A percentile compares a stretch with the other conserved stretches of the same genome.
phyloP scores from a whole-genome alignment of 306 rosid genomes.

The Cucurbita pepo region DNA sequence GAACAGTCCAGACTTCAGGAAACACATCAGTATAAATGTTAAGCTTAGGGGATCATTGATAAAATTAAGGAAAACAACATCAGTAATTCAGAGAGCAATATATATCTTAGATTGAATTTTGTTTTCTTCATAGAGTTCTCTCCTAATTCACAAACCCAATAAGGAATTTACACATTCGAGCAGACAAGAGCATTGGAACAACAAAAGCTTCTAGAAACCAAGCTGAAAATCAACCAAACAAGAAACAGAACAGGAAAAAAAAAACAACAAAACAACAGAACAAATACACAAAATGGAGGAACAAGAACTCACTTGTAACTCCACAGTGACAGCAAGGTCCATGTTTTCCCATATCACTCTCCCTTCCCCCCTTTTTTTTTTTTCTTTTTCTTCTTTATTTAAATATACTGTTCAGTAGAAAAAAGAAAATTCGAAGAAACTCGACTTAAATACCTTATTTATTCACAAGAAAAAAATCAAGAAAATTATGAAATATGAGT shows the following conservation, averaged over 20 bases:
- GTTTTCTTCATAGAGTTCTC: slow-evolving; percentile 4
- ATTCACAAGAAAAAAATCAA: slow-evolving; percentile 3
- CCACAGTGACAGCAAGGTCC: slow-evolving; percentile 99
- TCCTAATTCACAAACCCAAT: slow-evolving; percentile 5
- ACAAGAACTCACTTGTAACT: slow-evolving; percentile 99
- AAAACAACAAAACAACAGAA: neutral
- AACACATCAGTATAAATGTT: neutral
- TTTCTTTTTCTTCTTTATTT: neutral
- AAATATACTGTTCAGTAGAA: slow-evolving; percentile 23
- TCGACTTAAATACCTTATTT: slow-evolving; percentile 16
- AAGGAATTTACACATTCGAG: slow-evolving; percentile 15
- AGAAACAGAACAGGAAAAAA: neutral
- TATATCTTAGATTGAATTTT: slow-evolving; percentile 2
- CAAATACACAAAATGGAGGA: slow-evolving; percentile 30
- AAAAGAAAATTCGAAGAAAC: slow-evolving; percentile 25
- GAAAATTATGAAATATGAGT: slow-evolving; percentile 20
- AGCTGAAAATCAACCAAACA: neutral
- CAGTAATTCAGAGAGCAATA: slow-evolving; percentile 10
- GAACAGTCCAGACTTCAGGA: neutral
- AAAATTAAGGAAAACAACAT: neutral
- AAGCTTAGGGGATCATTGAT: neutral
- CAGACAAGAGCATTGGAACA: slow-evolving; percentile 13
- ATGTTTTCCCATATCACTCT: slow-evolving; percentile 80
- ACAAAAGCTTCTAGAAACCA: neutral
- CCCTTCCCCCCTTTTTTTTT: slow-evolving; percentile 4